These are phyloP conservation scores for Fraxinus excelsior DNA, from an alignment of 257 asterid genomes.

Conservation along the genomic window DNA sequence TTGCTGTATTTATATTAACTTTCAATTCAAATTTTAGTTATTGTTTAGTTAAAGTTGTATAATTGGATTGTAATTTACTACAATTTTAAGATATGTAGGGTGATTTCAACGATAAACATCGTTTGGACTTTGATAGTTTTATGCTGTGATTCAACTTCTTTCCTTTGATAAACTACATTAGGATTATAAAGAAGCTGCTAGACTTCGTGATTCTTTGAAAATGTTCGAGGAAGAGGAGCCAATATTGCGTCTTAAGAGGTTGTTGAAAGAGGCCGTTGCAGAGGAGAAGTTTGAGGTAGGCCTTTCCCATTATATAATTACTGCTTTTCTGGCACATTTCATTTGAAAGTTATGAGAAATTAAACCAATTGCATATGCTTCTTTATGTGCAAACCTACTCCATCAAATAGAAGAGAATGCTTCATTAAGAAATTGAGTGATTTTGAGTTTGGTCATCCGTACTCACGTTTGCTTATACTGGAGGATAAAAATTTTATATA, in stretches of 20 bases:
- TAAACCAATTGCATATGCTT: neutral
- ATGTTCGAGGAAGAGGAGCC: neutral
- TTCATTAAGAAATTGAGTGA: neutral
- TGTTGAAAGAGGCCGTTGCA: conserved; percentile 76
- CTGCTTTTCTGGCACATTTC: neutral
- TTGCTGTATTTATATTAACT: too few relatives aligned
- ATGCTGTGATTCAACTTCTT: too few relatives aligned
- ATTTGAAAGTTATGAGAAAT: neutral
- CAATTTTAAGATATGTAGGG: too few relatives aligned
- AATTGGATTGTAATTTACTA: too few relatives aligned
- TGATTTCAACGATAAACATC: too few relatives aligned
- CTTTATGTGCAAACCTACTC: neutral
- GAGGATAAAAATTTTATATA: neutral
- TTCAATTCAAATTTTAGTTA: too few relatives aligned
- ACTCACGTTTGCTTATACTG: neutral
- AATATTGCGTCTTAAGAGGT: conserved; percentile 46
- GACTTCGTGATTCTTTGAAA: neutral
- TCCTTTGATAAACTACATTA: too few relatives aligned
- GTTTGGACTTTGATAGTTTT: too few relatives aligned
- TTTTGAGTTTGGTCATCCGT: neutral
- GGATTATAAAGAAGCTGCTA: neutral
- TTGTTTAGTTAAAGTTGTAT: too few relatives aligned
- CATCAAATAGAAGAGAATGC: neutral
- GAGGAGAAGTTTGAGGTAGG: conserved; percentile 76
- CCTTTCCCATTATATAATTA: neutral